phyloP scores from a whole-genome alignment of 2,329 filamentous ascomycete genomes.

The Monilinia fructicola region DNA sequence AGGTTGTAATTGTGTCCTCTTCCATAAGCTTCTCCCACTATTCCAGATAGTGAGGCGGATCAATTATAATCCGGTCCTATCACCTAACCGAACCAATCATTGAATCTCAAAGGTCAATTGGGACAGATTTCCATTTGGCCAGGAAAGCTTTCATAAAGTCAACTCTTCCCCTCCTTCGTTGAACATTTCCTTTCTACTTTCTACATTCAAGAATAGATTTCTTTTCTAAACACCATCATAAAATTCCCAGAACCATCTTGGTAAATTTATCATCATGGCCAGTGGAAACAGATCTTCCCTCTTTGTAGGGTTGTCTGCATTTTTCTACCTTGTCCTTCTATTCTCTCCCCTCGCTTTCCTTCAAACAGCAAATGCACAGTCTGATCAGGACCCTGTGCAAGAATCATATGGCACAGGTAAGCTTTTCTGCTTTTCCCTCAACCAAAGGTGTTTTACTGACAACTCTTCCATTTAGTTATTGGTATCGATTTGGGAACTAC shows the following conservation, averaged over 20 bases:
- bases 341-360: constrained; percentile 86
- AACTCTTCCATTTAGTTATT: constrained; percentile 59
- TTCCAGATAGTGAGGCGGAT: constrained; percentile 10
- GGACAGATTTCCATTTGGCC: constrained; percentile 37
- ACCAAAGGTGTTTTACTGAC: constrained; percentile 24
- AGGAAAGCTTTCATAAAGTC: constrained; percentile 25
- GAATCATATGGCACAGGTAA: constrained; percentile 75
- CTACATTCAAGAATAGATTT: constrained; percentile 19
- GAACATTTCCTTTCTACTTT: constrained; percentile 5
- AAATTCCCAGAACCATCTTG: constrained; percentile 24
- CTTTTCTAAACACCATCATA: constrained; percentile 6
- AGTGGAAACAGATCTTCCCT: constrained; percentile 64
- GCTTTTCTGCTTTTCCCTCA: constrained; percentile 21
- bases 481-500: constrained; percentile 96
- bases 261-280: constrained; percentile 50
- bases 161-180: constrained; percentile 11
- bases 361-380: constrained; percentile 67
- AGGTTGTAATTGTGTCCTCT: constrained; percentile 22
- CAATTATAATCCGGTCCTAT: constrained; percentile 8
- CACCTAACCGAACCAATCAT: constrained; percentile 33
- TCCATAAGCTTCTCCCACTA: constrained; percentile 14
- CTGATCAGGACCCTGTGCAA: constrained; percentile 63
- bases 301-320: constrained; percentile 79
- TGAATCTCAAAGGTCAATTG: constrained; percentile 23
- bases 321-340: constrained; percentile 89